Base-by-base conservation (phyloP, 2,329 filamentous ascomycete species). In the Leptographium procerum region DNA sequence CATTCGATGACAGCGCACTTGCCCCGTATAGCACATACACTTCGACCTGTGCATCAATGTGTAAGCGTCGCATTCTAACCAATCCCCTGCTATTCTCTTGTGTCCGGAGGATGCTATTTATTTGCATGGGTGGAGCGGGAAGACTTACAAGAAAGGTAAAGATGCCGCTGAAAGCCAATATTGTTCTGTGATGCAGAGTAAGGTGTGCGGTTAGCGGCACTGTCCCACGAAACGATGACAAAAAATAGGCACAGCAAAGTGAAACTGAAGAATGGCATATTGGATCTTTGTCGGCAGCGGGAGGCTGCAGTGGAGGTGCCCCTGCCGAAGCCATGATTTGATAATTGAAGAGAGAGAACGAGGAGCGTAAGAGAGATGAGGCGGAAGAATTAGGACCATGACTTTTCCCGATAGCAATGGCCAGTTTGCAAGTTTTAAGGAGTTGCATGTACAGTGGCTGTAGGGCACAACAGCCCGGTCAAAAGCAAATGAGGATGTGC, bases 71-170 rank as follows among this genome's bases (percentile, higher is more conserved):
- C n/a, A 48, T 56, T 13, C 22, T 11, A n/a, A 11, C 54, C 40
- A 48, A 56, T 56, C 54, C 22, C 24, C 8, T 43, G 19, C 14
- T 5, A 19, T 31, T 22, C n/a, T 34, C 16, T n/a, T 7, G 33
- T n/a, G 48, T n/a, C n/a, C n/a, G n/a, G n/a, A n/a, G n/a, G n/a
- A n/a, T 33, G 19, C 29, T 10, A 22, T 31, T n/a, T n/a, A n/a
- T n/a, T n/a, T 31, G 36, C 34, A 55, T 28, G 43, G 36, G n/a
- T 4, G 24, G 16, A 55, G 36, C n/a, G 31, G 43, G n/a, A 16
- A 26, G 33, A 76, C 77, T 73, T 70, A 92, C 89, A 63, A 95
- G 75, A 73, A 95, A 96, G 14, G 90, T 95, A 71, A 95, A 96
- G 64, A 95, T 83, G 56, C 90, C 89, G 59, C 83, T 86, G 71